These are phyloP conservation scores for Yarrowia galli DNA, from an alignment of 1,139 yeast species.

Conservation along the genomic window DNA sequence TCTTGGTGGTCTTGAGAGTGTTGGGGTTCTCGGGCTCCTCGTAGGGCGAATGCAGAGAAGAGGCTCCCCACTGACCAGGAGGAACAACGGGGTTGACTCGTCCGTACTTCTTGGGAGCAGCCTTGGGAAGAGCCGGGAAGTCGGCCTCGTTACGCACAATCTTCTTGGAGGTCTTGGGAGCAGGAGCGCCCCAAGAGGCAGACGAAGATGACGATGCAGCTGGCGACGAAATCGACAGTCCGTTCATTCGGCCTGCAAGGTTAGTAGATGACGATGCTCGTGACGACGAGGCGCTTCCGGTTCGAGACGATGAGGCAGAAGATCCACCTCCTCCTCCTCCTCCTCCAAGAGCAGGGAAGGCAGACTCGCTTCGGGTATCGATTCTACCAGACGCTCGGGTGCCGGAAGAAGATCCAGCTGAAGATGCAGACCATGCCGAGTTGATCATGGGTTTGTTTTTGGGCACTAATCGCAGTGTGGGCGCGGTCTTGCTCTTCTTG, in stretches of 20 bases:
- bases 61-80: slow-evolving; percentile 39
- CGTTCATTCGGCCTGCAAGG: slow-evolving; percentile 40
- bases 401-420: slow-evolving; percentile 3
- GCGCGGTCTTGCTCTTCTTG: slow-evolving; percentile 38
- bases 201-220: slow-evolving; percentile 5
- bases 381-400: slow-evolving; percentile 13
- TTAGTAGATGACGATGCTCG: slow-evolving; percentile 40
- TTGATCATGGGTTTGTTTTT: slow-evolving; percentile 38
- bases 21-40: slow-evolving; percentile 37
- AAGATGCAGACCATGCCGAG: slow-evolving; percentile 38
- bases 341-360: slow-evolving; percentile 25
- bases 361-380: slow-evolving; percentile 17
- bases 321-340: not conserved
- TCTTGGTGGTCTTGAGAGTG: slow-evolving; percentile 37
- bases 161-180: slow-evolving; percentile 39
- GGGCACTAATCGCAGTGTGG: slow-evolving; percentile 17
- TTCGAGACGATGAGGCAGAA: slow-evolving; percentile 25
- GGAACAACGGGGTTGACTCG: slow-evolving; percentile 31
- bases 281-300: slow-evolving; percentile 39
- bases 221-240: slow-evolving; percentile 33
- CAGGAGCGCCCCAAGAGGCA: slow-evolving; percentile 30
- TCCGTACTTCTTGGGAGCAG: slow-evolving; percentile 40
- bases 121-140: slow-evolving; percentile 64
- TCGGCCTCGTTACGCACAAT: slow-evolving; percentile 46
- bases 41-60: slow-evolving; percentile 8